Evolutionary conservation across 176 grass and related monocot genomes (phyloP).

Genomic region (Triticum turgidum): DNA sequence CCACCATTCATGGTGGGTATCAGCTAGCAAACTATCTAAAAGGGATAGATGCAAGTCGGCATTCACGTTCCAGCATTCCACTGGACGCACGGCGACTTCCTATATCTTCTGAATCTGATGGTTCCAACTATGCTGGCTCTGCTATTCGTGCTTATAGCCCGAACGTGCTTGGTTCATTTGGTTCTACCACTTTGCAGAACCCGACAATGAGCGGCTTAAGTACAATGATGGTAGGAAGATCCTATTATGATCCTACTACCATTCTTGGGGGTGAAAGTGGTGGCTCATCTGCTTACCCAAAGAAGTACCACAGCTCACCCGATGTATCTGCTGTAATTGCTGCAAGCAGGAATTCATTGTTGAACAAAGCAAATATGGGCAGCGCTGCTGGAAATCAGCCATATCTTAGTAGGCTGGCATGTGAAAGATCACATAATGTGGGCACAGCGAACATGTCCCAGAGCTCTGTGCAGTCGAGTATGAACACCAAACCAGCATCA

Average conservation of each 20-base stretch:
- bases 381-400: slow-evolving; percentile 32
- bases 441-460: slow-evolving; percentile 15
- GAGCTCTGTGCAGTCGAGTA: slow-evolving; percentile 30
- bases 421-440: slow-evolving; percentile 41
- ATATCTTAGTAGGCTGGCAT: slow-evolving; percentile 38
- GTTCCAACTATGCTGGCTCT: slow-evolving; percentile 30
- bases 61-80: slow-evolving; percentile 28
- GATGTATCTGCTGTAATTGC: slow-evolving; percentile 61
- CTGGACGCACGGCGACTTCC: slow-evolving; percentile 23
- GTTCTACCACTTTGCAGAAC: slow-evolving; percentile 34
- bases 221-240: slow-evolving; percentile 31
- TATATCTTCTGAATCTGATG: slow-evolving; percentile 40
- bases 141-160: neutral
- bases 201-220: slow-evolving; percentile 27
- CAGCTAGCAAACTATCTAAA: slow-evolving; percentile 56
- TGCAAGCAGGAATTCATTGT: slow-evolving; percentile 35
- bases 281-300: slow-evolving; percentile 36
- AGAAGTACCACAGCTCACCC: slow-evolving; percentile 79
- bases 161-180: slow-evolving; percentile 30
- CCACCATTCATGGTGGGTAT: slow-evolving; percentile 86
- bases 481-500: slow-evolving; percentile 36
- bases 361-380: slow-evolving; percentile 45
- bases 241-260: slow-evolving; percentile 43
- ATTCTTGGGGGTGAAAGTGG: slow-evolving; percentile 38
- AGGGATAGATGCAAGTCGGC: slow-evolving; percentile 40